Evolutionary conservation across 2,329 filamentous ascomycete species (phyloP).

Genomic region (Alternaria hordeiaustralica): DNA sequence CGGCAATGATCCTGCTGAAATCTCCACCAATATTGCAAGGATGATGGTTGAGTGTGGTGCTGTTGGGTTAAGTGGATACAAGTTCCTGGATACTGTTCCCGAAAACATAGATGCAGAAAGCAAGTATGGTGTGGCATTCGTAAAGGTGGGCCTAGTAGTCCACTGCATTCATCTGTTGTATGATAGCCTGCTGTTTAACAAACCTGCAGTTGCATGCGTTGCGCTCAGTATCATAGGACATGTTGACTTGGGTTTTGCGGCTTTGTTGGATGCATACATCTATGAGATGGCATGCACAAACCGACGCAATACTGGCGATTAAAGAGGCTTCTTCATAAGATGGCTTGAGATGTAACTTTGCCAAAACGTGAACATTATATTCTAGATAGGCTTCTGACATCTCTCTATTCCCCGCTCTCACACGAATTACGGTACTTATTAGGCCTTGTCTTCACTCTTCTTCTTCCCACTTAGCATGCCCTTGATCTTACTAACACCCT

Average conservation of each 20-base stretch:
- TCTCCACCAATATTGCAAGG: neutral
- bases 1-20: neutral
- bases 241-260: neutral
- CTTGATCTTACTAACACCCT: constrained; percentile 22
- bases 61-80: neutral
- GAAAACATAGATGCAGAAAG: neutral
- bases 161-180: constrained; percentile 23
- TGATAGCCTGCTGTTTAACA: constrained; percentile 8
- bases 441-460: constrained; percentile 11
- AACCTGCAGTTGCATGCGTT: constrained; percentile 19
- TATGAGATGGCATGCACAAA: neutral
- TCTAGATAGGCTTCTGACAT: neutral
- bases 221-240: constrained; percentile 12
- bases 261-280: neutral
- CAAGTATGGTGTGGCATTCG: neutral
- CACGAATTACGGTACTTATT: neutral
- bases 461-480: constrained; percentile 12
- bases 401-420: neutral
- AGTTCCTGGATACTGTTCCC: neutral
- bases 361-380: neutral
- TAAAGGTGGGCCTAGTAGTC: constrained; percentile 4
- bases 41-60: neutral
- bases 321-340: neutral
- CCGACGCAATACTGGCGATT: neutral
- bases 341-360: neutral